phyloP scores from a whole-genome alignment of 2,329 filamentous ascomycete species.

The Seiridium cupressi region DNA sequence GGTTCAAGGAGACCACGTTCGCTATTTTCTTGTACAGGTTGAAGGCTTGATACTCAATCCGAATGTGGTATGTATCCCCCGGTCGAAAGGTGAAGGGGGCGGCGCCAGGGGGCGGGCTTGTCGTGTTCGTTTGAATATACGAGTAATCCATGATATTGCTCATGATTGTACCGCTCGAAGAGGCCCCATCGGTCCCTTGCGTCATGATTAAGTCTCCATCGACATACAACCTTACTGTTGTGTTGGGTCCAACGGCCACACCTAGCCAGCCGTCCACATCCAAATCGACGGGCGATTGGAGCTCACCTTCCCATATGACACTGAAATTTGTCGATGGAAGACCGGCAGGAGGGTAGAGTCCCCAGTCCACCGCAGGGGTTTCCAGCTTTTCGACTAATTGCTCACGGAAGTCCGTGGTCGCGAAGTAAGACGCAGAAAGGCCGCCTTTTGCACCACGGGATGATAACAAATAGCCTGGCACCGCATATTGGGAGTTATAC shows the following conservation, averaged over 20 bases:
- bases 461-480: constrained; percentile 39
- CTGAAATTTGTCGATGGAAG: constrained; percentile 43
- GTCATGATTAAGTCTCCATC: constrained; percentile 26
- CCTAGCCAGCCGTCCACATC: constrained; percentile 41
- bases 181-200: constrained; percentile 22
- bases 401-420: constrained; percentile 34
- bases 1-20: constrained; percentile 38
- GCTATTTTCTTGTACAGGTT: constrained; percentile 36
- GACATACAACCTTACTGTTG: constrained; percentile 36
- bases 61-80: constrained; percentile 30
- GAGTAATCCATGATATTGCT: constrained; percentile 37
- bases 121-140: constrained; percentile 34
- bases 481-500: constrained; percentile 41
- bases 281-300: constrained; percentile 33
- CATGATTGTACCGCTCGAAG: constrained; percentile 29
- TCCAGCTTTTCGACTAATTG: constrained; percentile 29
- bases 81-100: constrained; percentile 35
- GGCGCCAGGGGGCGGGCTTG: constrained; percentile 32
- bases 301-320: constrained; percentile 38
- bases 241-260: constrained; percentile 37
- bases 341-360: constrained; percentile 39
- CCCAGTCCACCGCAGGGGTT: constrained; percentile 39
- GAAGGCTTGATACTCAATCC: constrained; percentile 41
- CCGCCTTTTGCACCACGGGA: constrained; percentile 33
- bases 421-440: constrained; percentile 37